These are phyloP conservation scores for Tulasnella sp. DNA, from an alignment of 768 basidiomycete species.

Conservation along the genomic window DNA sequence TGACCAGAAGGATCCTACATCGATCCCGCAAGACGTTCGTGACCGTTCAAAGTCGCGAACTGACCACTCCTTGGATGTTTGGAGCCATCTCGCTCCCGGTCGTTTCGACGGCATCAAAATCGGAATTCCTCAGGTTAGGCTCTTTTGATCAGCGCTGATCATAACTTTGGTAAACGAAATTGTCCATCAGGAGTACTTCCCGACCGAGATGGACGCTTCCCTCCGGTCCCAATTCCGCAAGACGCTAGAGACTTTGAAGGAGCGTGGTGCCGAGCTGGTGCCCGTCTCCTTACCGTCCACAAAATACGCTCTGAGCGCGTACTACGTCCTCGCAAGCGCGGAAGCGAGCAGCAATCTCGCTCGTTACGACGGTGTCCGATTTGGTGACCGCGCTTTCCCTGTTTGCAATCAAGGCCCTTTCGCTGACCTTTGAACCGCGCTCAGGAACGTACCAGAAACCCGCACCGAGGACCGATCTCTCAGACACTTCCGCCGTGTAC, in stretches of 20 bases:
- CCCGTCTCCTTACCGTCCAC: conserved; percentile 65
- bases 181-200: conserved; percentile 60
- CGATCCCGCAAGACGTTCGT: conserved; percentile 36
- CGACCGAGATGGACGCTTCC: conserved; percentile 42
- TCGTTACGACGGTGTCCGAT: conserved; percentile 79
- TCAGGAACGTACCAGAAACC: conserved; percentile 22
- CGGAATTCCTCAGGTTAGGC: conserved; percentile 58
- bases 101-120: conserved; percentile 46
- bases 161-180: not conserved
- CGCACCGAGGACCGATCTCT: conserved; percentile 31
- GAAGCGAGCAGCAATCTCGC: conserved; percentile 91
- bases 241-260: conserved; percentile 32
- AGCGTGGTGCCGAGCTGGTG: conserved; percentile 51
- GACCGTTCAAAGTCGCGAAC: not conserved
- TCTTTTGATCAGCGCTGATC: conserved; percentile 1
- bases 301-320: conserved; percentile 72
- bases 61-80: not conserved
- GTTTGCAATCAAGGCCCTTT: not conserved
- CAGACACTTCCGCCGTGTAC: conserved; percentile 46
- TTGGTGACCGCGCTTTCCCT: conserved; percentile 36
- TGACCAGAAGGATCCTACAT: conserved; percentile 67
- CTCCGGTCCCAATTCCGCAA: conserved; percentile 37
- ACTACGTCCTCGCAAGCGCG: conserved; percentile 91
- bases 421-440: not conserved
- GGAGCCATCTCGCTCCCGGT: not conserved